Evolutionary conservation across 306 rosid genomes (phyloP), one percentile per base, ranked within the genome.

Genomic region (Cucurbita pepo): DNA sequence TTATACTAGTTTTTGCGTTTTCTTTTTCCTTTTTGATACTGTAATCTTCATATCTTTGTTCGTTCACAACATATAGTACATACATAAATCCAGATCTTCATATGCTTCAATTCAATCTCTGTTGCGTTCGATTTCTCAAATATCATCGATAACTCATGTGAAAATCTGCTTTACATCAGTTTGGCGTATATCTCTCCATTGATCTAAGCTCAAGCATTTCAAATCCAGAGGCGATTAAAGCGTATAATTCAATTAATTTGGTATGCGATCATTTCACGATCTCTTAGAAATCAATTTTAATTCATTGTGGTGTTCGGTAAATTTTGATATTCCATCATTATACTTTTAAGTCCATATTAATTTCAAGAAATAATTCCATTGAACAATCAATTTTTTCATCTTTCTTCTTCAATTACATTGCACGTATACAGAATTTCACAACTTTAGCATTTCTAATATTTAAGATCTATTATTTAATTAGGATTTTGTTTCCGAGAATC

Each of bases 11-110:
- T 22, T 66, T 30, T 19, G 34, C 34, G 59, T 47, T 37, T 34
- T 10, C 21, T 18, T 25, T 70, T 15, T 13, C 48, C 36, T 54
- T 52, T 55, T 71, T 72, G 40, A 72, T 72, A 54, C 65, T 72
- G 65, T 55, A 43, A 55, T 72, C 54, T 69, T 6, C 2, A 69
- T 69, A 25, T 69, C 73, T 69, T 69, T 51, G 74, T 69, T 69
- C 45, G 3, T 69, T 69, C 51, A 69, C 58, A 8, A 50, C 50
- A 69, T 37, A 67, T 15, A 41, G 5, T 18, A 62, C 8, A 63
- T 43, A 64, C 5, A 65, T 67, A 45, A 21, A 66, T 66, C 34
- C 37, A 43, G 73, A 69, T 47, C 45, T 69, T 69, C 55, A 47
- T 48, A 69, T 69, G 22, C 8, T 50, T 16, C n/a, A 11, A 18